Base-by-base conservation (phyloP, 2,329 filamentous ascomycete genomes). In the Cladosporium cucumerinum region DNA sequence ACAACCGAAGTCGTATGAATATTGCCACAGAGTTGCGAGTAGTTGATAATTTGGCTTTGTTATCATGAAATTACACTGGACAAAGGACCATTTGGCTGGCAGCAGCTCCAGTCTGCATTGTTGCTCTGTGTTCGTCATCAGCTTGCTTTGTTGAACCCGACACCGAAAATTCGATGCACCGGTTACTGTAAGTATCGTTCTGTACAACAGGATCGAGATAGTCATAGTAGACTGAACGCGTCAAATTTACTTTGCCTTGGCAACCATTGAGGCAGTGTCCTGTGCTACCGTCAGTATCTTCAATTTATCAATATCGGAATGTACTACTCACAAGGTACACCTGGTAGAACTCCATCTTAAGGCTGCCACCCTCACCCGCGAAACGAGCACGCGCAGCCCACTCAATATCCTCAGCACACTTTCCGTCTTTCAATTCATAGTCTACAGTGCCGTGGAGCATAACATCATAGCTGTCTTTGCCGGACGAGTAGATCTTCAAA, bases 381-480 rank as follows among this genome's bases (percentile, higher is more conserved):
- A 89, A 79, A 61, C 83, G 78, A 4, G 82, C 85, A 66, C 82
- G 77, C 60, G 80, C 85, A 21, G 82, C 82, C 85, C 85, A 87
- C 12, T 85, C 82, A 4, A 85, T 72, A 2, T 71, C 71, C 3
- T 75, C 74, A 6, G 71, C 71, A 59, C 78, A 75, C 30, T 77
- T 78, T 18, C 83, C 84, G 70, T 82, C 81, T 70, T 84, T 85
- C 62, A 86, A 70, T 16, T 71, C 78, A 72, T 85, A 86, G 49
- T 79, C 78, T 14, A 86, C 85, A 3, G 74, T 82, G 0, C 84
- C 84, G 68, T 81, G 80, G 4, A 86, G 69, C 84, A 86, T 86
- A 21, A 84, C 78, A 67, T 86, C 82, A 32, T 82, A 73, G 1
- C 78, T 73, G 46, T 76, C 74, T 2, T 75, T 65, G 8, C 82